A percentile compares a stretch with the other conserved stretches of the same genome.
phyloP scores from a whole-genome alignment of 352 stramenopile genomes.

The Phytophthora uliginosa region DNA sequence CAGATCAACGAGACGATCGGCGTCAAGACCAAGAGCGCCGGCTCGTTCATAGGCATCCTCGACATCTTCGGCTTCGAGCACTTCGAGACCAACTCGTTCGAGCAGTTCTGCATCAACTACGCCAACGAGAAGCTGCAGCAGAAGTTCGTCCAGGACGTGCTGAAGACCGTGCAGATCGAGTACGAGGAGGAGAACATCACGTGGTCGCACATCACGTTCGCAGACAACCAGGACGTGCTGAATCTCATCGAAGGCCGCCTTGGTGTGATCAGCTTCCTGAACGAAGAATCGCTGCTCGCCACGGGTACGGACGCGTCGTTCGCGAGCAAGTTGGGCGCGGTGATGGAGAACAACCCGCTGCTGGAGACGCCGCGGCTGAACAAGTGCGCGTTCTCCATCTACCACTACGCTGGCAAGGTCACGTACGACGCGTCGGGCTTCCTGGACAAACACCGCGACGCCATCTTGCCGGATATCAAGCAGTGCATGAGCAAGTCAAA shows the following conservation, averaged over 20 bases:
- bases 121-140: constrained; percentile 94
- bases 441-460: constrained; percentile 88
- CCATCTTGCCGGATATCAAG: constrained; percentile 88
- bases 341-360: constrained; percentile 91
- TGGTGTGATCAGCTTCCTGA: constrained; percentile 91
- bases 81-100: constrained; percentile 93
- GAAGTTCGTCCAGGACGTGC: constrained; percentile 90
- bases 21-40: constrained; percentile 53
- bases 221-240: constrained; percentile 93
- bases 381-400: constrained; percentile 86
- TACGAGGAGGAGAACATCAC: constrained; percentile 95
- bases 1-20: constrained; percentile 91
- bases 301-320: constrained; percentile 91
- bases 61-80: constrained; percentile 96
- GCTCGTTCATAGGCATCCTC: constrained; percentile 93
- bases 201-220: constrained; percentile 92
- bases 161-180: constrained; percentile 94
- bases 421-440: constrained; percentile 88
- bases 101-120: constrained; percentile 96
- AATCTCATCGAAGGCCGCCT: constrained; percentile 92
- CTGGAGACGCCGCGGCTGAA: constrained; percentile 87
- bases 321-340: constrained; percentile 87
- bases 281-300: constrained; percentile 90
- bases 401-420: constrained; percentile 91
- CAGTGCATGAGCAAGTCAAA: constrained; percentile 84